Percentiles rank a stretch among this genome's conserved stretches.
Conservation (phyloP, 2,329 filamentous ascomycete species). For the Trichoderma arundinaceum region DNA sequence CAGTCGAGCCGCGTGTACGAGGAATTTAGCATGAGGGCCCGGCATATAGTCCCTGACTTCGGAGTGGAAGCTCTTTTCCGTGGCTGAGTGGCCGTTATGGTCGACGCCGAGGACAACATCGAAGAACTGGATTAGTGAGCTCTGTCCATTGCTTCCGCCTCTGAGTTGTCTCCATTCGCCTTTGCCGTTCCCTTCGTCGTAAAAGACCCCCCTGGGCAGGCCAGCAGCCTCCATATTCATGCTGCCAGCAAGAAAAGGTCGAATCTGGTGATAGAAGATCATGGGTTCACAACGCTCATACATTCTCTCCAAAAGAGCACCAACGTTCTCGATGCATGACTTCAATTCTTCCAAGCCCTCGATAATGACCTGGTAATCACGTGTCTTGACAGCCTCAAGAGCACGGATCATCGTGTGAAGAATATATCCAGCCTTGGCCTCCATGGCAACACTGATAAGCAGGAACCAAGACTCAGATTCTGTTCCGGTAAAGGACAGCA, state of each 20-base stretch:
- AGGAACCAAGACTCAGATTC: slow-evolving; percentile 96
- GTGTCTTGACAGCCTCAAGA: slow-evolving; percentile 68
- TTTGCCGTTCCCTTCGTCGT: slow-evolving; percentile 73
- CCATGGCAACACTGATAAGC: slow-evolving; percentile 86
- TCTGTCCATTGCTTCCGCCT: slow-evolving; percentile 94
- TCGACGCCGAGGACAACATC: slow-evolving; percentile 85
- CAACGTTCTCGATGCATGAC: slow-evolving; percentile 70
- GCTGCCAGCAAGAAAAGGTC: slow-evolving; percentile 87
- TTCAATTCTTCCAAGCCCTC: slow-evolving; percentile 69
- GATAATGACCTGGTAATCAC: slow-evolving; percentile 66
- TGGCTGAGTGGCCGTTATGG: slow-evolving; percentile 58
- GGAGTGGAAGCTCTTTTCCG: slow-evolving; percentile 53
- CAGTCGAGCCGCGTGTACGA: slow-evolving; percentile 70
- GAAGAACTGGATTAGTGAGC: slow-evolving; percentile 90
- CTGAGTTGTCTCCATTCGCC: slow-evolving; percentile 76
- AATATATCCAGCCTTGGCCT: slow-evolving; percentile 75
- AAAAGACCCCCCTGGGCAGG: slow-evolving; percentile 81
- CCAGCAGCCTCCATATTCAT: slow-evolving; percentile 91
- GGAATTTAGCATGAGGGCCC: slow-evolving; percentile 77
- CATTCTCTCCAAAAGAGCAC: slow-evolving; percentile 76
- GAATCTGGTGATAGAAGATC: slow-evolving; percentile 86
- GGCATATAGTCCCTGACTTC: slow-evolving; percentile 93
- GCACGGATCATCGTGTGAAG: slow-evolving; percentile 80
- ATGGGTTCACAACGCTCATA: slow-evolving; percentile 86
- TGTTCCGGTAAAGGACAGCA: slow-evolving; percentile 87